Evolutionary conservation across 345 rosid genomes (phyloP), one percentile per base, ranked within the genome.

Genomic region (Acer yangbiense): DNA sequence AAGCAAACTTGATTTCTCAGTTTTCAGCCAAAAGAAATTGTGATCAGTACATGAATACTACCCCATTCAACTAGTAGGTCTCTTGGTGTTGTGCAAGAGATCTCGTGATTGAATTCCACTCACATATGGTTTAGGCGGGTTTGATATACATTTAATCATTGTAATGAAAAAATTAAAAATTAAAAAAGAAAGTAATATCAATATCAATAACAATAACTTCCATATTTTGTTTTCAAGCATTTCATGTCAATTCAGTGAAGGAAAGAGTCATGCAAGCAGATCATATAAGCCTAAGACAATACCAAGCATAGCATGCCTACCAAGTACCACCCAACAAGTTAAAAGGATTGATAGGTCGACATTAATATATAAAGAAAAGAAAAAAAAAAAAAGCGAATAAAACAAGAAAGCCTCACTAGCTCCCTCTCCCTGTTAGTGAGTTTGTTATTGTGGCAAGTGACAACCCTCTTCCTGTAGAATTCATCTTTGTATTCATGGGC

Each of bases 361-460:
- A 12, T 1, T 21, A 46, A 14, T 21, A 58, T 13, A 2, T 41
- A 52, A 11, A 4, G 50, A n/a, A n/a, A n/a, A n/a, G n/a, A n/a
- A n/a, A n/a, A n/a, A n/a, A n/a, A n/a, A n/a, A n/a, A n/a, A n/a
- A n/a, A n/a, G n/a, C n/a, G n/a, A n/a, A n/a, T n/a, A n/a, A n/a
- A n/a, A n/a, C n/a, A n/a, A n/a, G n/a, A n/a, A n/a, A 62, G 12
- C 14, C 50, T 82, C 35, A 90, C 97, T 95, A 90, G 90, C 87
- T 94, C 95, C 67, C 77, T 89, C 80, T 91, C 98, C 67, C 97
- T 86, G 86, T 89, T 92, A 62, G 81, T n/a, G n/a, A n/a, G n/a
- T n/a, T n/a, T n/a, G n/a, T n/a, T n/a, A n/a, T n/a, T n/a, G n/a
- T n/a, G n/a, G n/a, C n/a, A n/a, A n/a, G n/a, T n/a, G n/a, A n/a